These are phyloP conservation scores for Naganishia onofrii DNA, from an alignment of 768 basidiomycete genomes.

Conservation along the genomic window DNA sequence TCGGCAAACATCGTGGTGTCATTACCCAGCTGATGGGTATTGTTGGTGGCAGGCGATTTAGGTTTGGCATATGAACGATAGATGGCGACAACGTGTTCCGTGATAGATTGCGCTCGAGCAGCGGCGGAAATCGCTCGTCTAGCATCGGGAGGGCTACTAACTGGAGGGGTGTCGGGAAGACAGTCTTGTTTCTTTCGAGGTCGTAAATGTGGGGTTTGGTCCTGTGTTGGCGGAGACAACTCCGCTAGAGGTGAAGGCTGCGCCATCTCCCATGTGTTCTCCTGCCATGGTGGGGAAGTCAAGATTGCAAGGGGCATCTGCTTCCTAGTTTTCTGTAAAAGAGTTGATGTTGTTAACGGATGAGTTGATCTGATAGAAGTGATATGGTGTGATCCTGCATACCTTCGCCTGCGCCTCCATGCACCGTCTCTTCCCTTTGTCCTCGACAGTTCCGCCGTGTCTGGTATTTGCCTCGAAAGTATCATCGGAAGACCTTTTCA, in stretches of 20 bases:
- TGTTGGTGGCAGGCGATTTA: background rate
- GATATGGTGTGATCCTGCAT: background rate
- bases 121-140: slow-evolving; percentile 17
- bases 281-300: background rate
- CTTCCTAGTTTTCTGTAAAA: background rate
- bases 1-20: background rate
- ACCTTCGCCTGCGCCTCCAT: background rate
- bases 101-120: slow-evolving; percentile 16
- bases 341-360: too few species aligned
- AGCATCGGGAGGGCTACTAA: background rate
- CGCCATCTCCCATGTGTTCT: background rate
- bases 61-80: slow-evolving; percentile 19
- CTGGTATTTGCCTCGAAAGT: background rate
- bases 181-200: background rate
- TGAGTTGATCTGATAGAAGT: too few species aligned
- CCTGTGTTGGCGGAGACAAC: background rate
- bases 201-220: background rate
- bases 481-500: background rate
- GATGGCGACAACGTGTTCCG: slow-evolving; percentile 3
- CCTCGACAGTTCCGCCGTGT: background rate
- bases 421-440: background rate
- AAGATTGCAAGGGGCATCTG: background rate
- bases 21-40: background rate
- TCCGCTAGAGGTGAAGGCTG: slow-evolving; percentile 3
- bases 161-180: slow-evolving; percentile 1